Evolutionary conservation across 805 yeast species (phyloP).

Genomic region (Schwanniomyces polymorphus): DNA sequence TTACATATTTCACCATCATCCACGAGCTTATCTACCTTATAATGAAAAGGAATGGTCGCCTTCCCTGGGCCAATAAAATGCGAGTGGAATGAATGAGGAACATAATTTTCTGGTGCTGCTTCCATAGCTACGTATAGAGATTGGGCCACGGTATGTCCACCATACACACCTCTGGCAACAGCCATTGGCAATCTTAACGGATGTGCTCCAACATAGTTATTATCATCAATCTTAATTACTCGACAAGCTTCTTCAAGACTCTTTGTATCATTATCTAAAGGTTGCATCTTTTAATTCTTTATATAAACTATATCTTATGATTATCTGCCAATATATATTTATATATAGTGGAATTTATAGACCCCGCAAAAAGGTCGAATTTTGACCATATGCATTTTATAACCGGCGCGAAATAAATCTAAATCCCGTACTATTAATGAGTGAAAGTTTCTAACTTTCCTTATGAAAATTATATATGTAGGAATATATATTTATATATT

Average conservation of each 20-base stretch:
- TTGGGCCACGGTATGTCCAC: slow-evolving; percentile 70
- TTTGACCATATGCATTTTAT: no score
- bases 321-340: no score
- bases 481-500: neutral
- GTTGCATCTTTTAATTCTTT: no score
- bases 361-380: no score
- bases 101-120: slow-evolving; percentile 32
- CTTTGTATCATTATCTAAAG: neutral
- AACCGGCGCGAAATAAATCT: no score
- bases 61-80: slow-evolving; percentile 60
- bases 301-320: no score
- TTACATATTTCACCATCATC: slow-evolving; percentile 54
- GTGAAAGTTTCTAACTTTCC: no score
- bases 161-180: slow-evolving; percentile 67
- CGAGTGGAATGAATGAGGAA: slow-evolving; percentile 64
- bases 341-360: no score
- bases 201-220: slow-evolving; percentile 29
- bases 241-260: slow-evolving; percentile 35
- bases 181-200: slow-evolving; percentile 34
- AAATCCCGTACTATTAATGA: no score
- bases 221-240: slow-evolving; percentile 22
- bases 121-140: slow-evolving; percentile 59
- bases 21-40: slow-evolving; percentile 52
- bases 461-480: no score
- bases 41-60: slow-evolving; percentile 45